Evolutionary conservation across 352 stramenopile genomes (phyloP).

Genomic region (Globisporangium nodosum): DNA sequence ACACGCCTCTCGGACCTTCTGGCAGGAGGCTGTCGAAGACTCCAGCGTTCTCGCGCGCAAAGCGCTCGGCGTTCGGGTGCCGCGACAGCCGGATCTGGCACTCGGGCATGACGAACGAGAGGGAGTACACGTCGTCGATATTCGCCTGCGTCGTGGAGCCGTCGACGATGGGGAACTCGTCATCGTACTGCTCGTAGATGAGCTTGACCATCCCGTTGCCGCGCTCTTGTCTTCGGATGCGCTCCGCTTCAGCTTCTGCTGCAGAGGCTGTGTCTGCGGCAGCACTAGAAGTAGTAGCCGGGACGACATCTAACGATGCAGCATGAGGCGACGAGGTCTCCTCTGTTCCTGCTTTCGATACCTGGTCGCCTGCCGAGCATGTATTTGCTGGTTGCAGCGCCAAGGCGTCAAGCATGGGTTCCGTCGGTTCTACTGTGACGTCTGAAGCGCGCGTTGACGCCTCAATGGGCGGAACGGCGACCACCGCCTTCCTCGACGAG

Average conservation of each 20-base stretch:
- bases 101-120: conserved; percentile 88
- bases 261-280: background rate
- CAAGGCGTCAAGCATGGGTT: background rate
- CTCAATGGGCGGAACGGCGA: background rate
- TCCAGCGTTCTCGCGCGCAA: conserved; percentile 40
- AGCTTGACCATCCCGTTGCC: conserved; percentile 67
- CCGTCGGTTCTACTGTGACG: background rate
- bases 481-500: background rate
- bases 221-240: conserved; percentile 29
- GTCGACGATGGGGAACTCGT: conserved; percentile 73
- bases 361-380: background rate
- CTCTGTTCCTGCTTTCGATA: background rate
- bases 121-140: conserved; percentile 83
- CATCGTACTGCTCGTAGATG: conserved; percentile 87
- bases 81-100: conserved; percentile 70
- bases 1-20: conserved; percentile 72
- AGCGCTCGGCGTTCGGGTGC: conserved; percentile 42
- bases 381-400: background rate
- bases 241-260: conserved; percentile 19
- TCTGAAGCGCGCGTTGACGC: background rate
- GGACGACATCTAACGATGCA: background rate
- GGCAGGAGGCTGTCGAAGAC: conserved; percentile 49
- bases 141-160: conserved; percentile 67
- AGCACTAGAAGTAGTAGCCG: background rate
- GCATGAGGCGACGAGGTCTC: background rate